A percentile compares a stretch with the other conserved stretches of the same genome.
Evolutionary conservation across 1,139 yeast species (phyloP).

Genomic region (Scheffersomyces parashehatae): DNA sequence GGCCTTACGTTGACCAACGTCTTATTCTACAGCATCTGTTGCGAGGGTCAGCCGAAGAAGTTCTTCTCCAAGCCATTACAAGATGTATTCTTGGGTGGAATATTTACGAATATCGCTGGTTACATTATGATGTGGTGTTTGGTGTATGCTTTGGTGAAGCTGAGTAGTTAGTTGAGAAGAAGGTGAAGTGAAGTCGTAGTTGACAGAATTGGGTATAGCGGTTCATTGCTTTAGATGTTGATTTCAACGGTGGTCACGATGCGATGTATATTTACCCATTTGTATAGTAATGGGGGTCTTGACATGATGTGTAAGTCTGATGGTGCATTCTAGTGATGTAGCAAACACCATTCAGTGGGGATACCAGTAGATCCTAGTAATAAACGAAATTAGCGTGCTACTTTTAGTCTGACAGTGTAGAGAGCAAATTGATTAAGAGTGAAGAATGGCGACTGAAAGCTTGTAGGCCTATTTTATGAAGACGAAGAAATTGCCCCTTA

Average conservation of each 20-base stretch:
- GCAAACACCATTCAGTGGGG: no score
- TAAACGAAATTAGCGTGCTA: no score
- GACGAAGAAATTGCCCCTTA: no score
- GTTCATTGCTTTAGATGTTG: no score
- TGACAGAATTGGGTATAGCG: no score
- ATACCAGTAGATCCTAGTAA: no score
- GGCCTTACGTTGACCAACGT: conserved; percentile 48
- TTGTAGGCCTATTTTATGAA: no score
- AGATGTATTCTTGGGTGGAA: conserved; percentile 56
- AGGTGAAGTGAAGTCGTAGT: neutral
- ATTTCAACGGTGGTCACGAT: neutral
- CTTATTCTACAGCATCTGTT: conserved; percentile 42
- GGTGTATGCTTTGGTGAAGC: conserved; percentile 60
- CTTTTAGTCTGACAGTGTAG: no score
- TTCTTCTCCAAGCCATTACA: conserved; percentile 57
- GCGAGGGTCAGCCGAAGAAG: conserved; percentile 41
- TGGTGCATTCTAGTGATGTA: no score
- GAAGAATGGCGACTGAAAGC: no score
- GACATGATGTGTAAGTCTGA: no score
- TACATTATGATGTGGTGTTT: conserved; percentile 85
- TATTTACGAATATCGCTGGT: conserved; percentile 64
- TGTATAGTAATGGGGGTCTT: neutral
- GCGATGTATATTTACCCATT: neutral
- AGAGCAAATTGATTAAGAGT: no score
- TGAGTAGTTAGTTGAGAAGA: conserved; percentile 3